A percentile compares a stretch with the other conserved stretches of the same genome.
Conservation (phyloP, 495 filamentous ascomycete genomes). For the Darksidea phi region DNA sequence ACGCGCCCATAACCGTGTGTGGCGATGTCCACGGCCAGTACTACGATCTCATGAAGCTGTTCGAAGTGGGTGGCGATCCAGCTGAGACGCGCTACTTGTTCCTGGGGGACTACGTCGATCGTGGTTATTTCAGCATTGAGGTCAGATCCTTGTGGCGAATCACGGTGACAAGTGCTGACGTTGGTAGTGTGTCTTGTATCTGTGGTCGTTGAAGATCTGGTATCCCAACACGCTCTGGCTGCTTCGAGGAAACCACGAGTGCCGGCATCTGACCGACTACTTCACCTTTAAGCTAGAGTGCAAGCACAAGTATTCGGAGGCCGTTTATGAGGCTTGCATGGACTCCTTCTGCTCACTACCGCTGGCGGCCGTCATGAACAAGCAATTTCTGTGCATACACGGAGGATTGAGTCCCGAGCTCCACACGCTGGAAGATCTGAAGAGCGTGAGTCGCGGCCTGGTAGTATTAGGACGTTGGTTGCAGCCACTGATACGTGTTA, state of each 20-base stretch:
- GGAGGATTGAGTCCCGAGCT: slow-evolving; percentile 93
- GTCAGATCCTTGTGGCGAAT: slow-evolving; percentile 42
- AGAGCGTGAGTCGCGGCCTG: slow-evolving; percentile 59
- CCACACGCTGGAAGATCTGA: slow-evolving; percentile 91
- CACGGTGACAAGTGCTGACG: not conserved
- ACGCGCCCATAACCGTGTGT: slow-evolving; percentile 98
- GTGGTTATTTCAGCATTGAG: slow-evolving; percentile 98
- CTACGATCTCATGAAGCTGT: slow-evolving; percentile 98
- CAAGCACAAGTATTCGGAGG: slow-evolving; percentile 97
- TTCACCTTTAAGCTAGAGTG: slow-evolving; percentile 99
- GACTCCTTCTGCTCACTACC: slow-evolving; percentile 95
- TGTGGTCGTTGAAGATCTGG: slow-evolving; percentile 99
- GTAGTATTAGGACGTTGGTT: not conserved
- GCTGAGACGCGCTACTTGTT: slow-evolving; percentile 95
- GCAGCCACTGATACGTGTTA: slow-evolving; percentile 41
- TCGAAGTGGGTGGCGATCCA: slow-evolving; percentile 96
- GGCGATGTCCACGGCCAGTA: slow-evolving; percentile 98
- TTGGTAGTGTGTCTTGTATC: slow-evolving; percentile 81
- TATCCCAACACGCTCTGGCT: slow-evolving; percentile 97
- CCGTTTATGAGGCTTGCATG: slow-evolving; percentile 96
- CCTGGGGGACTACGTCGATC: slow-evolving; percentile 95
- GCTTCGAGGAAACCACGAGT: slow-evolving; percentile 96
- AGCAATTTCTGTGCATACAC: slow-evolving; percentile 98
- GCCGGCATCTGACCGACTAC: slow-evolving; percentile 97
- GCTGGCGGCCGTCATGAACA: slow-evolving; percentile 98